phyloP scores from a whole-genome alignment of 2,329 filamentous ascomycete genomes.

The Penicillium freii region DNA sequence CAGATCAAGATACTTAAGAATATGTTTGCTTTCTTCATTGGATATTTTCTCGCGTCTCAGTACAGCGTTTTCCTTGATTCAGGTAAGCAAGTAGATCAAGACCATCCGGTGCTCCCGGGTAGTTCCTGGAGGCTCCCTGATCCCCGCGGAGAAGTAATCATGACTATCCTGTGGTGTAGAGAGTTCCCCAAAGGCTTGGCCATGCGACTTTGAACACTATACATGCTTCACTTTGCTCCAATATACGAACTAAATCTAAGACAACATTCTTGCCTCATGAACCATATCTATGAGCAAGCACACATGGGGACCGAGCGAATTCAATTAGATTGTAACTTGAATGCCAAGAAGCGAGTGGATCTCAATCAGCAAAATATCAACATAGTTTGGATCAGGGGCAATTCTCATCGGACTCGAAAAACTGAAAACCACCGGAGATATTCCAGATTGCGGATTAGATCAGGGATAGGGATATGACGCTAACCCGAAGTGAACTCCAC shows the following conservation, averaged over 20 bases:
- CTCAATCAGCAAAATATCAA: constrained; percentile 2
- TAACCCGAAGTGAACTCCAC: constrained; percentile 6
- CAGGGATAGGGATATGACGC: constrained; percentile 6
- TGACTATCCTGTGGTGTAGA: no score
- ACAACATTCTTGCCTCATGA: background rate
- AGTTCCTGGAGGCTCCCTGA: background rate
- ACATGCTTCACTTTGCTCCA: background rate
- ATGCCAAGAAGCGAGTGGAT: constrained; percentile 2
- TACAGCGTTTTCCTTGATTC: background rate
- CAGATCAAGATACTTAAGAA: background rate
- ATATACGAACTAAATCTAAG: background rate
- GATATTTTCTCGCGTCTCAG: background rate
- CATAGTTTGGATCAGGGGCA: constrained; percentile 17
- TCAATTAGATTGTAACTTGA: background rate
- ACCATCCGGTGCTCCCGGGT: background rate
- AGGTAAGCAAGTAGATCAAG: no score
- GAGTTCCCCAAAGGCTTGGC: background rate
- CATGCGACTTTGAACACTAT: background rate
- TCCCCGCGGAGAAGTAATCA: background rate
- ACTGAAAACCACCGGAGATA: constrained; percentile 12
- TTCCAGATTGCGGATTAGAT: constrained; percentile 25
- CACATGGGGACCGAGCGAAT: background rate
- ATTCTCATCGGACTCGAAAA: background rate
- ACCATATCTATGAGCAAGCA: background rate
- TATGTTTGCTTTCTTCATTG: background rate